phyloP scores from a whole-genome alignment of 1,284 basidiomycete species.

The Ceratobasidium papillatum region DNA sequence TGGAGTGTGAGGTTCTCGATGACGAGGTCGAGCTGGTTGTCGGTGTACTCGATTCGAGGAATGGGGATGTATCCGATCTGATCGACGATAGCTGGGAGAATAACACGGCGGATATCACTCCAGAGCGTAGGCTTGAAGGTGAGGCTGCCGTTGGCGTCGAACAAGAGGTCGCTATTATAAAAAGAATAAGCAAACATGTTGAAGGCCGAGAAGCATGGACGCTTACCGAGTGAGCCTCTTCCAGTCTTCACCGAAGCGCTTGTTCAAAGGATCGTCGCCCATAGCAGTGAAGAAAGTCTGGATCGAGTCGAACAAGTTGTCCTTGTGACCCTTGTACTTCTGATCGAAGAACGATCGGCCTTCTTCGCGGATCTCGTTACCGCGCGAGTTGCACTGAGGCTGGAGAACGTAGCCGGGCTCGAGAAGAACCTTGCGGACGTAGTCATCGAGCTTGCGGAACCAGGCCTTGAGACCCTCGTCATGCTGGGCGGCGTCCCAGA shows the following conservation, averaged over 20 bases:
- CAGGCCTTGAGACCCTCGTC: conserved; percentile 82
- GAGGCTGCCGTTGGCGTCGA: conserved; percentile 79
- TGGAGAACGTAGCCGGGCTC: conserved; percentile 91
- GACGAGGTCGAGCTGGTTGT: conserved; percentile 84
- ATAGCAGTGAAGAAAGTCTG: conserved; percentile 83
- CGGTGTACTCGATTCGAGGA: conserved; percentile 90
- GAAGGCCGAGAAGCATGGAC: background rate
- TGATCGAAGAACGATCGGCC: conserved; percentile 84
- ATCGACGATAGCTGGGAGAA: conserved; percentile 81
- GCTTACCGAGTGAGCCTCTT: conserved; percentile 67
- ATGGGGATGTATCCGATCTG: conserved; percentile 90
- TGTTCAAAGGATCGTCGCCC: conserved; percentile 85
- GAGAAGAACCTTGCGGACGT: conserved; percentile 76
- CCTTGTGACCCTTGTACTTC: conserved; percentile 87
- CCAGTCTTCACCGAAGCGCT: conserved; percentile 83
- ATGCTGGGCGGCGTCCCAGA: conserved; percentile 78
- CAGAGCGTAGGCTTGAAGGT: conserved; percentile 89
- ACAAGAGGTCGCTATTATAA: conserved; percentile 72
- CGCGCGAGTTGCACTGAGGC: conserved; percentile 73
- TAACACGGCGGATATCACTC: conserved; percentile 83
- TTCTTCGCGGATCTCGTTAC: conserved; percentile 65
- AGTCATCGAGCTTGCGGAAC: conserved; percentile 75
- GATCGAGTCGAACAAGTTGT: conserved; percentile 76
- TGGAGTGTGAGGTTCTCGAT: conserved; percentile 93
- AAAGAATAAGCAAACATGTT: background rate